phyloP scores from a whole-genome alignment of 495 filamentous ascomycete genomes.

The Hypoxylon fuscum region DNA sequence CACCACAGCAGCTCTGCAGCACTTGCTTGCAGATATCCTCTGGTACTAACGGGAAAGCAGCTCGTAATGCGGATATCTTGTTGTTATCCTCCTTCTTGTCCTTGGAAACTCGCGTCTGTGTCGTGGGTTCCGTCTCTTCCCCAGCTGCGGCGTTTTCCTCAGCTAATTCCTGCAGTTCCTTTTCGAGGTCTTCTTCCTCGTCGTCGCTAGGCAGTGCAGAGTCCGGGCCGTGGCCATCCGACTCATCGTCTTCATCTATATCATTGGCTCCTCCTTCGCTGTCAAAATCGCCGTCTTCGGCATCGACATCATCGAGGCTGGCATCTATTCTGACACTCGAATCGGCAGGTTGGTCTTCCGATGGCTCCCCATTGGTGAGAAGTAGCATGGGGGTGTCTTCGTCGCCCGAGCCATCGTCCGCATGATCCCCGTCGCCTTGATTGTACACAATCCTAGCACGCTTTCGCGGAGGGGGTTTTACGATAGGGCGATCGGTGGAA shows the following conservation, averaged over 20 bases:
- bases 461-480: conserved; percentile 82
- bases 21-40: conserved; percentile 41
- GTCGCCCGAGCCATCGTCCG: conserved; percentile 42
- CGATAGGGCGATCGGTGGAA: conserved; percentile 67
- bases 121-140: conserved; percentile 27
- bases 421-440: conserved; percentile 48
- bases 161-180: conserved; percentile 30
- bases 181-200: conserved; percentile 45
- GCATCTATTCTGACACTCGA: conserved; percentile 19
- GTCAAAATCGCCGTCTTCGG: conserved; percentile 36
- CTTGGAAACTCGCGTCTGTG: conserved; percentile 12
- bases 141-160: conserved; percentile 29
- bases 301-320: conserved; percentile 32
- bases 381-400: conserved; percentile 47
- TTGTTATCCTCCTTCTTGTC: conserved; percentile 36
- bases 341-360: not conserved
- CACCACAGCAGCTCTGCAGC: conserved; percentile 26
- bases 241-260: conserved; percentile 20
- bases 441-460: conserved; percentile 64
- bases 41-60: conserved; percentile 47
- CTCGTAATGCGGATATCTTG: conserved; percentile 45
- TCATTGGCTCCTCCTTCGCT: conserved; percentile 32
- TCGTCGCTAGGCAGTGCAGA: conserved; percentile 33
- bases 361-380: conserved; percentile 48
- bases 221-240: conserved; percentile 31